These are phyloP conservation scores for Cardiospermum halicacabum DNA, from an alignment of 345 rosid genomes.

Conservation along the genomic window DNA sequence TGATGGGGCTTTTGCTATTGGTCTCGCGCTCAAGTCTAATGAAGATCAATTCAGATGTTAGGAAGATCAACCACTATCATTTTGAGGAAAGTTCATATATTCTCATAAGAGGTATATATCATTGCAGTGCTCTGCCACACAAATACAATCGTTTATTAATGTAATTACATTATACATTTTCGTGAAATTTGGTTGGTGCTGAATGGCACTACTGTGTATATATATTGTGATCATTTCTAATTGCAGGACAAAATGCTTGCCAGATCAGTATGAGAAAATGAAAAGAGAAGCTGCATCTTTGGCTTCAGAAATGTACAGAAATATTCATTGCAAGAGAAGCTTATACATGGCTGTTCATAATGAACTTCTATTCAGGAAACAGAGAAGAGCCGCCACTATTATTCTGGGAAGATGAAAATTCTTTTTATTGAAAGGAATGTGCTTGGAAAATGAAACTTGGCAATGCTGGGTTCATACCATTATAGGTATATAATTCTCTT, in stretches of 20 bases:
- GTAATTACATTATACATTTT: constrained; percentile 28
- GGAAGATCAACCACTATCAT: constrained; percentile 76
- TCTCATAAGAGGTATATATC: constrained; percentile 44
- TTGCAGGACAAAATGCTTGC: constrained; percentile 64
- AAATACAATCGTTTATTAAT: constrained; percentile 81
- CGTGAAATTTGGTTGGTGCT: constrained; percentile 1
- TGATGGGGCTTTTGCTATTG: constrained; percentile 90
- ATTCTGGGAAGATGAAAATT: constrained; percentile 56
- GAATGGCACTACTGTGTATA: background rate
- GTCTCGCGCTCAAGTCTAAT: constrained; percentile 88
- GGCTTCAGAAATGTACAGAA: constrained; percentile 62
- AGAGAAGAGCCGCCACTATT: constrained; percentile 50
- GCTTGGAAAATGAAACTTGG: no score
- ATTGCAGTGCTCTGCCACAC: constrained; percentile 50
- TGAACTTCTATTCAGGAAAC: constrained; percentile 58
- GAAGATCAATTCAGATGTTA: constrained; percentile 98
- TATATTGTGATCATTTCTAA: constrained; percentile 6
- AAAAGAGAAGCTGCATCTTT: constrained; percentile 74
- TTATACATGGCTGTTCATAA: constrained; percentile 67
- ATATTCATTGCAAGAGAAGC: constrained; percentile 54
- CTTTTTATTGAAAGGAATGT: constrained; percentile 14
- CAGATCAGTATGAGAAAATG: constrained; percentile 45
- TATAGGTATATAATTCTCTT: no score
- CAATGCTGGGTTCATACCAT: no score
- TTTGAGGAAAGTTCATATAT: constrained; percentile 62